Evolutionary conservation across 2,329 filamentous ascomycete genomes (phyloP).

Genomic region (Colletotrichum sp.): DNA sequence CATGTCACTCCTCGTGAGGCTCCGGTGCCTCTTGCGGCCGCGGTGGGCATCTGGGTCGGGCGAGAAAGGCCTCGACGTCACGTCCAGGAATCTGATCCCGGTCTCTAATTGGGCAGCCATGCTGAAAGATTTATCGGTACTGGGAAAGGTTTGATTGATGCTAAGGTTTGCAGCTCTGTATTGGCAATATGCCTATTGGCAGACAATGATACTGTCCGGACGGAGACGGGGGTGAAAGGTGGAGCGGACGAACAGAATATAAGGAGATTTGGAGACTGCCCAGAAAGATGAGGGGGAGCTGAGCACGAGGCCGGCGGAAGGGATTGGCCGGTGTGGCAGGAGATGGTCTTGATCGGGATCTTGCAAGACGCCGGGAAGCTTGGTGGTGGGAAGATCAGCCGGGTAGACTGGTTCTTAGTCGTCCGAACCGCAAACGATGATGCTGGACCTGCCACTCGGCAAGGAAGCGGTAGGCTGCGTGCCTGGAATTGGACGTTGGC

Average conservation of each 20-base stretch:
- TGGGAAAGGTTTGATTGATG: not conserved
- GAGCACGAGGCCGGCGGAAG: not conserved
- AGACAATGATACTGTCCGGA: not conserved
- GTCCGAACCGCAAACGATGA: not conserved
- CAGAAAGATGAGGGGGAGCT: not conserved
- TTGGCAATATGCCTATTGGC: not conserved
- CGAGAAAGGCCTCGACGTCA: slow-evolving; percentile 8
- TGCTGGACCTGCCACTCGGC: not conserved
- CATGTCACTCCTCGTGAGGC: slow-evolving; percentile 36
- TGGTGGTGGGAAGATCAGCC: slow-evolving; percentile 1
- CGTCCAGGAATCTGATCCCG: not conserved
- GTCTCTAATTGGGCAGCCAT: slow-evolving; percentile 13
- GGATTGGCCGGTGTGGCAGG: not conserved
- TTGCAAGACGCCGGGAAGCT: not conserved
- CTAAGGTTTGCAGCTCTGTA: not conserved
- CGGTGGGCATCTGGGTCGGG: slow-evolving; percentile 25
- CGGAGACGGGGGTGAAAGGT: not conserved
- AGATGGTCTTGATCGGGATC: slow-evolving; percentile 10
- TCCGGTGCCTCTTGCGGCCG: slow-evolving; percentile 46
- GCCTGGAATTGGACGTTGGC: not conserved
- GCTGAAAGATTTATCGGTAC: not conserved
- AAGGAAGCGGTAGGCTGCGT: not conserved
- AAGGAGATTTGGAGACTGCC: not conserved
- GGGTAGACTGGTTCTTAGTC: not conserved
- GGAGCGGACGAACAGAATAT: slow-evolving; percentile 6